phyloP scores from a whole-genome alignment of 352 stramenopile species.

The Pythium utonaiense region DNA sequence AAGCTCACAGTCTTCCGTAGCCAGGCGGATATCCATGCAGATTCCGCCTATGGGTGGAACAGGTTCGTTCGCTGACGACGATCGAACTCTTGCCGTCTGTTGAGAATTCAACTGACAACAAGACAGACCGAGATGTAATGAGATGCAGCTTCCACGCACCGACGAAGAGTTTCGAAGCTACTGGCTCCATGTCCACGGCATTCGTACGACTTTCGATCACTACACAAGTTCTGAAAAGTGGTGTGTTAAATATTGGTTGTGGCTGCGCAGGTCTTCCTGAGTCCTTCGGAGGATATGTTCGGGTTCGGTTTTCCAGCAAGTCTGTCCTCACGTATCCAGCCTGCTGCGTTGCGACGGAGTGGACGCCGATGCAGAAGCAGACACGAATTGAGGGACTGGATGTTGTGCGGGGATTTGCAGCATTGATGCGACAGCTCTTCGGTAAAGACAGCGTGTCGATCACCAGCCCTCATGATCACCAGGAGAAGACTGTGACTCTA shows the following conservation, averaged over 20 bases:
- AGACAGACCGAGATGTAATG: slow-evolving; percentile 4
- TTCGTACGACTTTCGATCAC: no score
- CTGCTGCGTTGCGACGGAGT: slow-evolving; percentile 35
- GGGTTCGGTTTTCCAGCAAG: slow-evolving; percentile 31
- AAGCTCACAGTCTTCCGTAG: no score
- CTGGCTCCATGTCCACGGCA: slow-evolving; percentile 37
- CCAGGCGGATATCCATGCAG: background rate
- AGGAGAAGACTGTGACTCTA: slow-evolving; percentile 16
- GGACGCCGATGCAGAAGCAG: slow-evolving; percentile 34
- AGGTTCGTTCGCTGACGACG: background rate
- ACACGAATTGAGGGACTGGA: slow-evolving; percentile 30
- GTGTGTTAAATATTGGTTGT: background rate
- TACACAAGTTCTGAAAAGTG: no score
- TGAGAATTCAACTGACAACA: background rate
- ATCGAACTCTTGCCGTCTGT: no score
- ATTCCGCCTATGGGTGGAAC: background rate
- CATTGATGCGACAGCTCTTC: slow-evolving; percentile 28
- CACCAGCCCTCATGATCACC: slow-evolving; percentile 16
- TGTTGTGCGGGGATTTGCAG: slow-evolving; percentile 26
- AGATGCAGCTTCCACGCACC: slow-evolving; percentile 15
- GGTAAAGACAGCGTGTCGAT: slow-evolving; percentile 17
- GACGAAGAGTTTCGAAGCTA: slow-evolving; percentile 37
- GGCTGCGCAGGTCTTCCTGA: slow-evolving; percentile 23
- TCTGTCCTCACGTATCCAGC: slow-evolving; percentile 38
- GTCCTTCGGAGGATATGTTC: slow-evolving; percentile 36